A percentile compares a stretch with the other conserved stretches of the same genome.
Conservation (phyloP, 176 grass and related monocot genomes). For the Secale cereale region DNA sequence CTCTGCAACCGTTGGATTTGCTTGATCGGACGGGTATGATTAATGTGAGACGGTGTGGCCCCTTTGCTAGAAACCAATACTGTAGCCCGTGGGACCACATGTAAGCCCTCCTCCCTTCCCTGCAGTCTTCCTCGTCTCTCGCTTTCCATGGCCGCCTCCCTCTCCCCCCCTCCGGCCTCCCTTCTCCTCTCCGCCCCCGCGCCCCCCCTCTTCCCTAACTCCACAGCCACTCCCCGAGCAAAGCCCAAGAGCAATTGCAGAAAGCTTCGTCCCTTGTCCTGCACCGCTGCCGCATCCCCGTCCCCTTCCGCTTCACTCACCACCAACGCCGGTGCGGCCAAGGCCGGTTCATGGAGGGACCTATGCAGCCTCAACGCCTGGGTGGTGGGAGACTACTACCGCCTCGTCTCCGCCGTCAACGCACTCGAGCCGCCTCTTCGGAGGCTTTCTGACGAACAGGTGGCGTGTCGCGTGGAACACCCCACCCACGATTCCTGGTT, state of each 20-base stretch:
- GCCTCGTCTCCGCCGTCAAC: conserved; percentile 68
- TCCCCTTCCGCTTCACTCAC: background rate
- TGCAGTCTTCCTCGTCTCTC: background rate
- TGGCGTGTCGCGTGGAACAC: conserved; percentile 4
- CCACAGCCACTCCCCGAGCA: background rate
- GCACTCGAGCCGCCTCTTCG: conserved; percentile 53
- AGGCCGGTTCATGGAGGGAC: conserved; percentile 50
- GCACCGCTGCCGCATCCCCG: conserved; percentile 1
- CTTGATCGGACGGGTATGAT: background rate
- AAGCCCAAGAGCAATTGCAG: background rate
- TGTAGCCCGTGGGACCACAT: background rate
- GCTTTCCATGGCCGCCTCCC: conserved; percentile 25
- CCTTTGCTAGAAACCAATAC: too few relatives aligned
- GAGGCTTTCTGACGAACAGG: conserved; percentile 89
- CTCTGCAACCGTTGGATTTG: background rate
- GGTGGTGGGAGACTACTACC: conserved; percentile 80
- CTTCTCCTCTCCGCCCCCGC: background rate
- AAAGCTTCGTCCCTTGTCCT: conserved; percentile 1
- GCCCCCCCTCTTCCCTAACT: background rate
- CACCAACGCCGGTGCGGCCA: background rate
- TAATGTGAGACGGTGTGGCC: background rate
- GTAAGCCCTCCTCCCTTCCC: background rate
- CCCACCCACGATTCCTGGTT: background rate
- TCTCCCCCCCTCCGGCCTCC: background rate
- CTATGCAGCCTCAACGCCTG: conserved; percentile 75